Percentiles rank a stretch among this genome's conserved stretches.
Evolutionary conservation across 2,329 filamentous ascomycete species (phyloP).

Genomic region (Talaromyces atroroseus): DNA sequence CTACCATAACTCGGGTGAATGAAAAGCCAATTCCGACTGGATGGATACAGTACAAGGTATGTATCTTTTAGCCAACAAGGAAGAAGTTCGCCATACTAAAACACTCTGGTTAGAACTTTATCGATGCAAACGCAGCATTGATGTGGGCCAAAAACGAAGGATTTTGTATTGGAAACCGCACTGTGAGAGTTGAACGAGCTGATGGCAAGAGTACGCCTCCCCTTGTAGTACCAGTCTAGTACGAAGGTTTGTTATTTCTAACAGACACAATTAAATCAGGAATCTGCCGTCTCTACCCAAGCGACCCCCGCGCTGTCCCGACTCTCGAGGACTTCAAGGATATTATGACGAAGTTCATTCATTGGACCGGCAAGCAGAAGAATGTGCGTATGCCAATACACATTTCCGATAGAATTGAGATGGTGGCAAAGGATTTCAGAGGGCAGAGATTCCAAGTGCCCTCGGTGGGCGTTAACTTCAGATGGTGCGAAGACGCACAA

Average conservation of each 20-base stretch:
- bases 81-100: not conserved
- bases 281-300: slow-evolving; percentile 3
- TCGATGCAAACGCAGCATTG: not conserved
- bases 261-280: not conserved
- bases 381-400: not conserved
- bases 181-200: slow-evolving; percentile 6
- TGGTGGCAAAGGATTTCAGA: not conserved
- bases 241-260: not conserved
- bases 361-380: not conserved
- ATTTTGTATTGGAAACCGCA: not conserved
- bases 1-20: not conserved
- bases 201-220: slow-evolving; percentile 4
- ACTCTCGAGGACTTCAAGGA: not conserved
- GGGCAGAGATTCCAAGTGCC: not conserved
- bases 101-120: not conserved
- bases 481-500: slow-evolving; percentile 7
- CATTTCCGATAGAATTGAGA: not conserved
- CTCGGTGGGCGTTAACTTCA: slow-evolving; percentile 1
- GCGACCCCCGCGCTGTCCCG: not conserved
- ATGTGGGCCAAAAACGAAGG: not conserved
- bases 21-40: not conserved
- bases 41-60: slow-evolving; percentile 6
- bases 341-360: not conserved
- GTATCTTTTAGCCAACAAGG: not conserved
- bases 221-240: not conserved